These are phyloP conservation scores for Diaporthe citrichinensis DNA, from an alignment of 2,329 filamentous ascomycete species.

Conservation along the genomic window DNA sequence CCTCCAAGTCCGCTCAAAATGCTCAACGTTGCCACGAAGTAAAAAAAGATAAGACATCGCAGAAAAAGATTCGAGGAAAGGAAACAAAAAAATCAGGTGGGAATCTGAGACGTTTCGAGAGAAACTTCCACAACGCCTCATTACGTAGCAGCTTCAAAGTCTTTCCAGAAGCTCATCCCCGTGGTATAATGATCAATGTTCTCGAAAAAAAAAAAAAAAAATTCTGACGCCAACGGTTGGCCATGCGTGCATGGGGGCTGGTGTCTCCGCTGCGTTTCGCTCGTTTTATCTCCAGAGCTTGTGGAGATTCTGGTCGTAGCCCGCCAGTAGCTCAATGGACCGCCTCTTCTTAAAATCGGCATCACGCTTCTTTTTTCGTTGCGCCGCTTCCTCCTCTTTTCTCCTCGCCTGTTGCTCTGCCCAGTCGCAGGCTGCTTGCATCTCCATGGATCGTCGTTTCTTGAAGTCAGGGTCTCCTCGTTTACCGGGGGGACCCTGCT, in stretches of 20 bases:
- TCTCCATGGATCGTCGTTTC: constrained; percentile 41
- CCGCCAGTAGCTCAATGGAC: constrained; percentile 39
- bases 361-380: constrained; percentile 36
- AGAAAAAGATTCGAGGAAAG: not conserved
- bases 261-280: constrained; percentile 33
- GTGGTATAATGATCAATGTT: constrained; percentile 34
- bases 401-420: constrained; percentile 37
- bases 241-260: constrained; percentile 19
- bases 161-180: constrained; percentile 33
- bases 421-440: constrained; percentile 38
- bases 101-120: constrained; percentile 35
- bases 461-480: constrained; percentile 42
- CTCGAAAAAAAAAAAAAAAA: not conserved
- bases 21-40: constrained; percentile 21
- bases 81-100: constrained; percentile 8
- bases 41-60: not conserved
- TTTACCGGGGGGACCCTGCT: constrained; percentile 35
- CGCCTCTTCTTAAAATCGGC: constrained; percentile 41
- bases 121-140: constrained; percentile 40
- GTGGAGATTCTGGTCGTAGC: constrained; percentile 40
- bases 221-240: constrained; percentile 12
- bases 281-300: constrained; percentile 38
- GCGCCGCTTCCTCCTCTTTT: constrained; percentile 29
- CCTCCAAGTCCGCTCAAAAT: constrained; percentile 18
- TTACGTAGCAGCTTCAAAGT: constrained; percentile 34